Conservation (phyloP, 441 rosid genomes). For the Hura crepitans region DNA sequence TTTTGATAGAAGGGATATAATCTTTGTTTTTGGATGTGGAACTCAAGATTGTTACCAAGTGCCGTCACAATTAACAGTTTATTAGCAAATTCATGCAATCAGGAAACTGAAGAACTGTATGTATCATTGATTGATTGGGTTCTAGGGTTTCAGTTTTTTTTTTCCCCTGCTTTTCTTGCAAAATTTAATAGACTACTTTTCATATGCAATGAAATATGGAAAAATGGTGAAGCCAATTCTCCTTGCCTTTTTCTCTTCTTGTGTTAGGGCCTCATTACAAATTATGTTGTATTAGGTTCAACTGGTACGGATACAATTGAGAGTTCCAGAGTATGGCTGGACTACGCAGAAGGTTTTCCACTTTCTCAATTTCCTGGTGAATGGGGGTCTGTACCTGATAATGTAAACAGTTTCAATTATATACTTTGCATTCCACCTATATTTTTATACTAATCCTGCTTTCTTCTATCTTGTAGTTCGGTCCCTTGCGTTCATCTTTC, state of each 20-base stretch:
- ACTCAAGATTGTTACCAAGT: not conserved
- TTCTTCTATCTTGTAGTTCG: constrained; percentile 45
- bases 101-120: not conserved
- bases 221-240: not conserved
- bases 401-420: constrained; percentile 2
- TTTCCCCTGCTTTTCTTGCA: not conserved
- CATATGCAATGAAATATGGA: not conserved
- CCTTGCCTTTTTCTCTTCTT: not conserved
- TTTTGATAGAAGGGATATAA: not conserved
- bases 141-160: constrained; percentile 11
- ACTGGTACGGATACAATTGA: constrained; percentile 69
- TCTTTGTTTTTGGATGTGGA: not conserved
- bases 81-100: not conserved
- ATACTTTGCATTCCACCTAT: not conserved
- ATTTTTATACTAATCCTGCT: constrained; percentile 10
- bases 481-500: constrained; percentile 56
- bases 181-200: not conserved
- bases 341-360: constrained; percentile 93
- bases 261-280: not conserved
- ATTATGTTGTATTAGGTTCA: constrained; percentile 46
- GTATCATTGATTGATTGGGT: not conserved
- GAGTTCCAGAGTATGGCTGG: constrained; percentile 96
- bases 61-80: too few species aligned
- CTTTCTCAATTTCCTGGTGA: constrained; percentile 83
- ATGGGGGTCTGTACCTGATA: constrained; percentile 52